Evolutionary conservation across 371 early-diverging fungal genomes (phyloP).

Genomic region (Mortierella sp.): DNA sequence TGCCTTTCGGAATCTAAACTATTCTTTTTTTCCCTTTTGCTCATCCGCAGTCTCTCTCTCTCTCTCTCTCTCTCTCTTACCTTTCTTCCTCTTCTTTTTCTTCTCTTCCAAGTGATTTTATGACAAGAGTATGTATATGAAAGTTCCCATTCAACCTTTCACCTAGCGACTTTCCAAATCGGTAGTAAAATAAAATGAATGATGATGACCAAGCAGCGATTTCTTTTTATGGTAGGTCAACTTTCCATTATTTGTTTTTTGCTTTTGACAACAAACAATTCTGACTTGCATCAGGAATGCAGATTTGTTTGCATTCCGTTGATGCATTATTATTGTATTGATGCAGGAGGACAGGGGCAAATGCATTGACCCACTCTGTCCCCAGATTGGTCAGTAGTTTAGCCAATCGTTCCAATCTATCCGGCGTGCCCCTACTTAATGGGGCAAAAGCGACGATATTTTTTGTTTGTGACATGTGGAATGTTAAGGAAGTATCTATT

Average conservation of each 20-base stretch:
- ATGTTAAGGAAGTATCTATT: background rate
- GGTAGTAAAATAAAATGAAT: background rate
- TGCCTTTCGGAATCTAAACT: background rate
- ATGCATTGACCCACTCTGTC: background rate
- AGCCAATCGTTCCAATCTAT: background rate
- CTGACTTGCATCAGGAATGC: background rate
- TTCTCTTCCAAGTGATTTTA: background rate
- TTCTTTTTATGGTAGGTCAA: no score
- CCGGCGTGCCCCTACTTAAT: background rate
- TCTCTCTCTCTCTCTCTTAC: background rate
- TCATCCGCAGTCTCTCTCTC: background rate
- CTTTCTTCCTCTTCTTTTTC: no score
- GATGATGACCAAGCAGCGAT: background rate
- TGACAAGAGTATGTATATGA: no score
- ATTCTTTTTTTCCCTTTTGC: background rate
- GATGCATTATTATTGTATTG: background rate
- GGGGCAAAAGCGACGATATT: background rate
- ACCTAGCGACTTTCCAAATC: background rate
- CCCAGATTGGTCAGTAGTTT: background rate
- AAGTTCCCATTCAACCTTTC: background rate
- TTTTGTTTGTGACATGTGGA: background rate
- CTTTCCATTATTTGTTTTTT: background rate
- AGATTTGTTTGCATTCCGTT: background rate
- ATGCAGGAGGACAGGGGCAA: background rate
- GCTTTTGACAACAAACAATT: background rate